These are phyloP conservation scores for Candida pseudoglaebosa DNA, from an alignment of 805 yeast genomes.

Conservation along the genomic window DNA sequence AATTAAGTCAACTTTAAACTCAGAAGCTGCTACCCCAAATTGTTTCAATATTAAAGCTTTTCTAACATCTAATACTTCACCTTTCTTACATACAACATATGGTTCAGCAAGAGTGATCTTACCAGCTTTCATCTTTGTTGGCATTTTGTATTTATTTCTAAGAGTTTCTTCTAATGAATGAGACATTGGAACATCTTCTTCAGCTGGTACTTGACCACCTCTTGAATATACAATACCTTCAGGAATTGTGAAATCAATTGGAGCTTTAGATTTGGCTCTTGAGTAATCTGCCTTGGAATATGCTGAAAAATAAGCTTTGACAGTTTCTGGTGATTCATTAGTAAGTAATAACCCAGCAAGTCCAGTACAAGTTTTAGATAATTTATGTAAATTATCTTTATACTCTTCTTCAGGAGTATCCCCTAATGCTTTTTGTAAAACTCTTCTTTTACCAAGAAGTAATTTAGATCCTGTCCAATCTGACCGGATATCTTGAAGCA, in stretches of 20 bases:
- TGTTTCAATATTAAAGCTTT: slow-evolving; percentile 90
- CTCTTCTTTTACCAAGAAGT: slow-evolving; percentile 88
- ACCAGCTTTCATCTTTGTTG: slow-evolving; percentile 87
- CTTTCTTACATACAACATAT: slow-evolving; percentile 73
- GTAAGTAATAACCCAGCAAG: slow-evolving; percentile 88
- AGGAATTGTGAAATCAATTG: slow-evolving; percentile 81
- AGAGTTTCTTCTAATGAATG: slow-evolving; percentile 93
- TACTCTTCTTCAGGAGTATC: slow-evolving; percentile 54
- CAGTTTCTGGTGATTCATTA: slow-evolving; percentile 83
- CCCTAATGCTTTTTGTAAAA: slow-evolving; percentile 89
- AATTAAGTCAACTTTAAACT: slow-evolving; percentile 74
- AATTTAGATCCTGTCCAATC: slow-evolving; percentile 92
- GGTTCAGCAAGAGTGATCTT: slow-evolving; percentile 76
- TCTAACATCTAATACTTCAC: slow-evolving; percentile 78
- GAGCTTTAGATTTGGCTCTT: slow-evolving; percentile 82
- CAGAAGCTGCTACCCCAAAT: slow-evolving; percentile 92
- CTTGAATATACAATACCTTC: slow-evolving; percentile 90
- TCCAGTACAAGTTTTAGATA: slow-evolving; percentile 64
- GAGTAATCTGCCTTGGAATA: slow-evolving; percentile 80
- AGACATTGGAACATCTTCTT: slow-evolving; percentile 95
- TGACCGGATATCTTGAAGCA: slow-evolving; percentile 84
- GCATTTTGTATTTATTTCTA: slow-evolving; percentile 84
- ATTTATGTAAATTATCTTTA: slow-evolving; percentile 71
- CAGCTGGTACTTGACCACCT: slow-evolving; percentile 86
- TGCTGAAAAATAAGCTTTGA: slow-evolving; percentile 77